Base-by-base conservation (phyloP, 2,329 filamentous ascomycete genomes). In the Xylariaceae sp. region DNA sequence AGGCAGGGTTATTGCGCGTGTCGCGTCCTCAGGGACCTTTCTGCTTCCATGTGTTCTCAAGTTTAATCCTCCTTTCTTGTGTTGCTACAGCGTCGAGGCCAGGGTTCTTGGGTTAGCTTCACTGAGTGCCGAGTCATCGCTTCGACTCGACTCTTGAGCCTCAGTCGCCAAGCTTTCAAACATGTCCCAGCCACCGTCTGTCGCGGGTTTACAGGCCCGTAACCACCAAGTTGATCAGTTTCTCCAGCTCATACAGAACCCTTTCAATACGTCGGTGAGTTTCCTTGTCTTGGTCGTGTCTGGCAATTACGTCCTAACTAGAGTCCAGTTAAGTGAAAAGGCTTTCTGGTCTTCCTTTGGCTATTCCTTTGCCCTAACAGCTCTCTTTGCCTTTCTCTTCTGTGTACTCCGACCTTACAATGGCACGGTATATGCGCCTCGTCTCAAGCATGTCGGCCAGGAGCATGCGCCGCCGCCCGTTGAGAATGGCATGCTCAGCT, bases 391-490 rank as follows among this genome's bases (percentile, higher is more conserved):
- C 63, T 72, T 94, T 59, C 75, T 86, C 64, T 97, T 97, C 80
- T 96, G 90, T 65, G 76, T 96, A 67, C 80, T 96, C 59, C 88
- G 93, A 58, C 93, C 93, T 3, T 91, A 92, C 75, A 92, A 97
- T 74, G 88, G 87, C 60, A 83, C 63, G 2, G 65, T 66, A 53
- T 97, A 97, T 75, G 92, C 93, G 1, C 93, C 93, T 47, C 92
- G 93, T 72, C 79, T 94, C 47, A 94, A 94, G 72, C 87, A 96
- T 78, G 88, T 90, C 70, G 92, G 64, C 13, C 60, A 60, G n/a
- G 64, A 66, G 23, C 63, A 66, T 58, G 62, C 88, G 5, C 93
- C 92, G n/a, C 93, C 93, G 9, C 85, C 88, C 1, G 80, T 97
- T 68, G 89, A 88, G 60, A 94, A 88, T 70, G 88, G 89, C 34